phyloP scores from a whole-genome alignment of 1,284 basidiomycete genomes.

The Singerocomus rubriflavus region DNA sequence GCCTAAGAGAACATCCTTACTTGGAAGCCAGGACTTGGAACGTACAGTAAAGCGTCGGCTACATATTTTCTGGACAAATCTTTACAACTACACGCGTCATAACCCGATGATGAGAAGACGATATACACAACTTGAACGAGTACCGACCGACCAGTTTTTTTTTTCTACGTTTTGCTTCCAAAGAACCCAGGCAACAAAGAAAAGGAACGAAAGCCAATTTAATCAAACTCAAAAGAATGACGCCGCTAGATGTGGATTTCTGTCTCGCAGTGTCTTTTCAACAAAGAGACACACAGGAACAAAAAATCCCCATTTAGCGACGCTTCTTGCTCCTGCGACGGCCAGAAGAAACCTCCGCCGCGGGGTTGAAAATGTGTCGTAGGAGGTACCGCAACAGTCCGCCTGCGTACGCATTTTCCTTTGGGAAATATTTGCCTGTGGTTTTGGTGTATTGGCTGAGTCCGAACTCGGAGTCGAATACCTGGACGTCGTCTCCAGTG shows the following conservation, averaged over 20 bases:
- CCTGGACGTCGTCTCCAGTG: background rate
- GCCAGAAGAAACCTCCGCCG: background rate
- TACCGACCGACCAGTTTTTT: too few relatives aligned
- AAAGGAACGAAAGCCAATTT: too few relatives aligned
- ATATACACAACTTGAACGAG: too few relatives aligned
- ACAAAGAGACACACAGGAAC: background rate
- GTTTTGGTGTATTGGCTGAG: slow-evolving; percentile 11
- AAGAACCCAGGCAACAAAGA: too few relatives aligned
- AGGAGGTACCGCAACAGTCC: slow-evolving; percentile 18
- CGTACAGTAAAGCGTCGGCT: too few relatives aligned
- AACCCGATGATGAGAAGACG: too few relatives aligned
- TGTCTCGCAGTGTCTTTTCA: background rate
- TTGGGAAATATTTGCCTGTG: slow-evolving; percentile 18
- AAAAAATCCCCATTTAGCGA: slow-evolving; percentile 8
- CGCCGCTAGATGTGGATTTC: background rate
- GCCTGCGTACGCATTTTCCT: slow-evolving; percentile 20
- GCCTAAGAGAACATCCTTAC: too few relatives aligned
- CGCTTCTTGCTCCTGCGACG: slow-evolving; percentile 1
- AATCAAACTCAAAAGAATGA: too few relatives aligned
- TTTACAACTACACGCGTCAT: too few relatives aligned
- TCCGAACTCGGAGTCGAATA: slow-evolving; percentile 12
- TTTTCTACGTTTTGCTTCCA: too few relatives aligned
- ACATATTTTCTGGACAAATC: too few relatives aligned
- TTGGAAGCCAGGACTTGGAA: too few relatives aligned
- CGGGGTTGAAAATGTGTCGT: slow-evolving; percentile 16